These are phyloP conservation scores for Sarocladium strictum DNA, from an alignment of 2,329 filamentous ascomycete genomes.

Conservation along the genomic window DNA sequence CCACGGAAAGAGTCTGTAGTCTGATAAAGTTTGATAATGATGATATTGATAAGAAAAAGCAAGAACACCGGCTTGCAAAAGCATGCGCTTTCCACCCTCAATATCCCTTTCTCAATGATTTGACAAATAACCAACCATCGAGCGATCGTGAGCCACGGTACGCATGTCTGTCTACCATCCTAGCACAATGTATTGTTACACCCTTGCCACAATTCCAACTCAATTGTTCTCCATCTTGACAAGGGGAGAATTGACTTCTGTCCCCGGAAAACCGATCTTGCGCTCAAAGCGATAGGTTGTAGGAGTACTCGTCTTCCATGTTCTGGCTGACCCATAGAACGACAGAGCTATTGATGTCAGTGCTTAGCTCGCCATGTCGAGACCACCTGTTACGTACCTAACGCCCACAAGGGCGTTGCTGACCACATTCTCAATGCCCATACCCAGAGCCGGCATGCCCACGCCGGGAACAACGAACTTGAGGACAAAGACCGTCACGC, in stretches of 20 bases:
- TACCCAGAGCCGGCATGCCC: slow-evolving; percentile 53
- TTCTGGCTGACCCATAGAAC: slow-evolving; percentile 66
- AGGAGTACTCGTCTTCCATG: slow-evolving; percentile 67
- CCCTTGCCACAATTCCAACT: not conserved
- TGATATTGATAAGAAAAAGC: not conserved
- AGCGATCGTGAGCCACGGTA: not conserved
- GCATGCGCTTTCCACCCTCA: not conserved
- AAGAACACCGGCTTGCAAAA: slow-evolving; percentile 2
- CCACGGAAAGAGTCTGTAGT: too few species aligned
- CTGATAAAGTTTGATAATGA: too few species aligned
- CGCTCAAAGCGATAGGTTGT: slow-evolving; percentile 55
- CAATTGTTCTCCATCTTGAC: not conserved
- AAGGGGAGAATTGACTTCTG: not conserved
- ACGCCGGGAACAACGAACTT: slow-evolving; percentile 56
- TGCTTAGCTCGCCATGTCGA: not conserved
- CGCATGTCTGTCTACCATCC: not conserved
- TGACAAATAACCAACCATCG: not conserved
- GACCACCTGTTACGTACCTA: slow-evolving; percentile 35
- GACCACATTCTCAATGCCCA: slow-evolving; percentile 62
- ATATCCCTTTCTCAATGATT: not conserved
- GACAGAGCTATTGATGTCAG: slow-evolving; percentile 42
- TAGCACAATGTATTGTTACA: not conserved
- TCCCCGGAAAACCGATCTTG: not conserved
- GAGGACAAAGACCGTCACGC: slow-evolving; percentile 62
- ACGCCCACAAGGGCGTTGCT: slow-evolving; percentile 58